Base-by-base conservation (phyloP, 176 grass and related monocot genomes). In the Thinopyrum elongatum region DNA sequence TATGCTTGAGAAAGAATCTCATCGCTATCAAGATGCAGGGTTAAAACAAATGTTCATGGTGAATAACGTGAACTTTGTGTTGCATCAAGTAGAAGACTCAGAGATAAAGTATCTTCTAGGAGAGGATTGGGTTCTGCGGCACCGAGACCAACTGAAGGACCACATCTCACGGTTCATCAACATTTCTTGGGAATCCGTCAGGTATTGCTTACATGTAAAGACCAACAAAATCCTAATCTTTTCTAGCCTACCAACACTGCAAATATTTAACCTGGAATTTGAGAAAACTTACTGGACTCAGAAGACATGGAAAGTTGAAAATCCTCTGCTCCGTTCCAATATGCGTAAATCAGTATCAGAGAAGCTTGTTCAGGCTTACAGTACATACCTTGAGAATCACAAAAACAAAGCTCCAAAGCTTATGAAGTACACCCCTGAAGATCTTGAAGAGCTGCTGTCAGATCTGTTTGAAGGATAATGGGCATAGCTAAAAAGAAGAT, bases 391-490 rank as follows among this genome's bases (percentile, higher is more conserved):
- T 76, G 23, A 79, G 25, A 63, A 70, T 58, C 49, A 59, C 15
- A 66, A 86, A 58, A 72, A 79, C 16, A 79, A 57, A 70, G 10
- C 55, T 61, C 34, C 60, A 80, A 80, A 80, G 23, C 16, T 80
- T 14, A 62, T 58, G 70, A 83, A 75, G 36, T 60, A 83, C 34
- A 61, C 49, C 51, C 55, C 82, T 74, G 29, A 78, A 57, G 30
- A 22, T 85, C 15, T 77, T 78, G 44, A 55, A 51, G 6, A 69
- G n/a, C 33, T 58, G 31, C 46, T 55, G 11, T 69, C 25, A n/a
- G 31, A 85, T 58, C 63, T 55, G 31, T 78, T 59, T 28, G 46
- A 85, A 78, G 83, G 75, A 69, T 85, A 77, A 27, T 27, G 41
- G 3, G 17, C 71, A 62, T 35, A 76, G 39, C 5, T 84, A 33